phyloP scores from a whole-genome alignment of 371 early-diverging fungal genomes.

The Saksenaea vasiformis region DNA sequence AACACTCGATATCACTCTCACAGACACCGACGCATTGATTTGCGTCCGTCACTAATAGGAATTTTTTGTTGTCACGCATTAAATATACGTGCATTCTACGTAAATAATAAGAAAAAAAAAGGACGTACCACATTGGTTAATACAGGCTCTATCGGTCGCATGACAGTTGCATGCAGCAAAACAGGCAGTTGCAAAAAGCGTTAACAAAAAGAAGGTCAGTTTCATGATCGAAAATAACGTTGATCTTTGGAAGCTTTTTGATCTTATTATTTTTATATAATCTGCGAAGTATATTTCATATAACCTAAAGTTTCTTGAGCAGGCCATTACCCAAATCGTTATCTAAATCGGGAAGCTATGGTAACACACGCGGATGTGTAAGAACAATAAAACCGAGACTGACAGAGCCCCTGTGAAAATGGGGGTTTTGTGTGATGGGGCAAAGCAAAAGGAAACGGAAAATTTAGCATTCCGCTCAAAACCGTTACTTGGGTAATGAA shows the following conservation, averaged over 20 bases:
- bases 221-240: neutral
- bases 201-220: neutral
- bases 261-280: neutral
- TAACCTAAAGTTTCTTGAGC: neutral
- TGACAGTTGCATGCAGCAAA: slow-evolving; percentile 8
- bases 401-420: neutral
- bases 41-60: slow-evolving; percentile 6
- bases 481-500: too few species aligned
- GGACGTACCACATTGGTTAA: slow-evolving; percentile 6
- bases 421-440: neutral
- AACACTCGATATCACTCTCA: slow-evolving; percentile 4
- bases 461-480: neutral
- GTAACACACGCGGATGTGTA: slow-evolving; percentile 1
- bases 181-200: neutral
- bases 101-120: neutral
- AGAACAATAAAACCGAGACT: slow-evolving; percentile 3
- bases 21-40: slow-evolving; percentile 2
- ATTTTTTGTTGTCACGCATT: too few species aligned
- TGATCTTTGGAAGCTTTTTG: too few species aligned
- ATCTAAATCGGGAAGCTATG: neutral
- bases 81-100: neutral
- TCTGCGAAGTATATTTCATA: neutral
- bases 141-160: neutral
- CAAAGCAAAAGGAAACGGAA: neutral
- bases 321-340: neutral